Evolutionary conservation across 768 basidiomycete genomes (phyloP).

Genomic region (Leucosporidium creatinivorum): DNA sequence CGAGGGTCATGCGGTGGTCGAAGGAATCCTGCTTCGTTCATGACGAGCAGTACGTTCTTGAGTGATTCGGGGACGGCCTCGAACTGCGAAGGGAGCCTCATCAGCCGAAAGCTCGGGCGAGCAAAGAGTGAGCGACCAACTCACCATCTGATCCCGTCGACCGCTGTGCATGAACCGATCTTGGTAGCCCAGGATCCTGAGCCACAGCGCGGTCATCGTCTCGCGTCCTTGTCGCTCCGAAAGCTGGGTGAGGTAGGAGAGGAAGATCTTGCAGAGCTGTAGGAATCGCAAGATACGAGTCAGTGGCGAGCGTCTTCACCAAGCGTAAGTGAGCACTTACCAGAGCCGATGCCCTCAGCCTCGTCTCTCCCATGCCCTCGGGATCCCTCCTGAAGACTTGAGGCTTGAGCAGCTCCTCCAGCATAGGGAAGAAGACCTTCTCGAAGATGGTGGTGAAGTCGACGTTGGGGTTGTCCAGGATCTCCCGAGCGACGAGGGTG

Average conservation of each 20-base stretch:
- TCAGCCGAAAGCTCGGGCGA: not conserved
- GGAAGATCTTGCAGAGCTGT: conserved; percentile 75
- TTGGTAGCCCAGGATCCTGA: conserved; percentile 77
- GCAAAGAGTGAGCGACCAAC: conserved; percentile 38
- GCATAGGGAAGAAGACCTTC: conserved; percentile 76
- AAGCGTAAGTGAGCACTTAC: conserved; percentile 40
- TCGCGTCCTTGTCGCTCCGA: conserved; percentile 33
- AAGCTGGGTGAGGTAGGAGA: conserved; percentile 57
- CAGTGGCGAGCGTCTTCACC: too few relatives aligned
- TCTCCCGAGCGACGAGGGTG: conserved; percentile 67
- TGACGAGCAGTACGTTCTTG: conserved; percentile 91
- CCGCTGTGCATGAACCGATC: conserved; percentile 83
- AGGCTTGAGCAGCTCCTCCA: conserved; percentile 83
- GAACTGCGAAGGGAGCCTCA: conserved; percentile 49
- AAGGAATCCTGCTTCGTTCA: conserved; percentile 81
- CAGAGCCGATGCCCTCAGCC: conserved; percentile 76
- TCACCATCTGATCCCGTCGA: conserved; percentile 74
- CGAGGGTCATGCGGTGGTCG: conserved; percentile 50
- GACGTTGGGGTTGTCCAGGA: conserved; percentile 54
- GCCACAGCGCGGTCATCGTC: conserved; percentile 74
- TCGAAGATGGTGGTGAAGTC: conserved; percentile 79
- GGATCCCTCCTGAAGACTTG: conserved; percentile 72
- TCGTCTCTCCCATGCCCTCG: conserved; percentile 77
- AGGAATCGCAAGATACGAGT: too few relatives aligned
- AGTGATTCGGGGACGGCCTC: conserved; percentile 94